Base-by-base conservation (phyloP, 495 filamentous ascomycete genomes). In the Tetracladium marchalianum region DNA sequence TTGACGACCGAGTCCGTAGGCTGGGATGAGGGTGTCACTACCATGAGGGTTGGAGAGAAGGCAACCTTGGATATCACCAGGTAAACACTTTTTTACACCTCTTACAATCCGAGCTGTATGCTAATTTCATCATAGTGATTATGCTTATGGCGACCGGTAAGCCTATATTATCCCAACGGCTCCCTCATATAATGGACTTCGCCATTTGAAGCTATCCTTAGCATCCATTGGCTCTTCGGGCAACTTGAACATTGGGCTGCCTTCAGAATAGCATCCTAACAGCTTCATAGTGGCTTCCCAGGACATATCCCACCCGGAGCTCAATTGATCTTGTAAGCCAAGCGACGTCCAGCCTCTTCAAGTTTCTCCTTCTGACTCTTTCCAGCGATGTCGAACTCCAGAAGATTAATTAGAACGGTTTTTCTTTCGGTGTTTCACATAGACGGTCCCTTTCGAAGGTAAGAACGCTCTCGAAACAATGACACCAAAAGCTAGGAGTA, bases 1-100 rank as follows among this genome's bases (percentile, higher is more conserved):
- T 52, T 49, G 42, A 57, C 61, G 35, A 50, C 18, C 12, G n/a
- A 41, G 27, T 16, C 0, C 1, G 37, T 57, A 89, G 87, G 87
- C 38, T 94, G 87, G 87, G 87, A 94, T 51, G 80, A 90, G 70
- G 87, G 83, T 48, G 85, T 94, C 24, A 65, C 75, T 17, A 67
- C 77, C 49, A 90, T 94, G 85, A 80, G 71, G 52, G 67, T 87
- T 9, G 87, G 87, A 52, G 86, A 93, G 71, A 84, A 81, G 64
- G 79, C 84, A 18, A 81, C 79, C 13, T 66, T 94, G 49, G 84
- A 79, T 31, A 92, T 92, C 52, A 72, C 77, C 22, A 74, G 76
- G 87, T 90, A 71, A 61, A 79, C 65, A 17, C 17, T 13, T 12
- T 35, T 19, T 9, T 7, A 7, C n/a, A 15, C 37, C 15, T 11